These are phyloP conservation scores for Xylariaceae sp. DNA, from an alignment of 2,329 filamentous ascomycete species.

Conservation along the genomic window DNA sequence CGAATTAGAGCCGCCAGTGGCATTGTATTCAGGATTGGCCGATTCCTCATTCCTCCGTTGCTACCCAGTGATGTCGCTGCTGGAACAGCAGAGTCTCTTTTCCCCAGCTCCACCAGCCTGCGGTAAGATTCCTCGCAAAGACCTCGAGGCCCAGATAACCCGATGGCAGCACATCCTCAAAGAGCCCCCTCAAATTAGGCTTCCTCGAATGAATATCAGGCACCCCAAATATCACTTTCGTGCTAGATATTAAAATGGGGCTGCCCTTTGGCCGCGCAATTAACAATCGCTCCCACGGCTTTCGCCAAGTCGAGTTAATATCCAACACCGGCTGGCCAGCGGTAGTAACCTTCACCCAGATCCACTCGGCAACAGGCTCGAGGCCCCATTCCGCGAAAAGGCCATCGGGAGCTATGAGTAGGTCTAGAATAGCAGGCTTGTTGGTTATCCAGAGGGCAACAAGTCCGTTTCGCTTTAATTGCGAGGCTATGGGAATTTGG, in stretches of 20 bases:
- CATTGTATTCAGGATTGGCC: background rate
- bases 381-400: constrained; percentile 66
- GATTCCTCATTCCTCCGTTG: constrained; percentile 2
- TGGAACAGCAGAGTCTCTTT: constrained; percentile 71
- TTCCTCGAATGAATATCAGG: constrained; percentile 77
- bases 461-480: constrained; percentile 51
- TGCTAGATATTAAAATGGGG: constrained; percentile 33
- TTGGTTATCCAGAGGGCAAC: constrained; percentile 78
- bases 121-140: constrained; percentile 69
- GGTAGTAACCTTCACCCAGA: constrained; percentile 70
- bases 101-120: constrained; percentile 77
- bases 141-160: constrained; percentile 64
- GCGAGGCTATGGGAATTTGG: constrained; percentile 52
- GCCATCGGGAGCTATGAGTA: constrained; percentile 55
- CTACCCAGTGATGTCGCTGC: constrained; percentile 48
- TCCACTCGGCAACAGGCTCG: constrained; percentile 64
- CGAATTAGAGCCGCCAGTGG: constrained; percentile 7
- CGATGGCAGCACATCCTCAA: constrained; percentile 50
- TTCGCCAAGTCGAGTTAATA: constrained; percentile 61
- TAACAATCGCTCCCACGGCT: constrained; percentile 71
- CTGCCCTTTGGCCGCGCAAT: constrained; percentile 48
- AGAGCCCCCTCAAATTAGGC: constrained; percentile 61
- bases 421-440: constrained; percentile 53
- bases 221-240: constrained; percentile 62
- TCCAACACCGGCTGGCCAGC: constrained; percentile 61